Base-by-base conservation (phyloP, 2,329 filamentous ascomycete genomes). In the Dactylonectria macrodidyma region DNA sequence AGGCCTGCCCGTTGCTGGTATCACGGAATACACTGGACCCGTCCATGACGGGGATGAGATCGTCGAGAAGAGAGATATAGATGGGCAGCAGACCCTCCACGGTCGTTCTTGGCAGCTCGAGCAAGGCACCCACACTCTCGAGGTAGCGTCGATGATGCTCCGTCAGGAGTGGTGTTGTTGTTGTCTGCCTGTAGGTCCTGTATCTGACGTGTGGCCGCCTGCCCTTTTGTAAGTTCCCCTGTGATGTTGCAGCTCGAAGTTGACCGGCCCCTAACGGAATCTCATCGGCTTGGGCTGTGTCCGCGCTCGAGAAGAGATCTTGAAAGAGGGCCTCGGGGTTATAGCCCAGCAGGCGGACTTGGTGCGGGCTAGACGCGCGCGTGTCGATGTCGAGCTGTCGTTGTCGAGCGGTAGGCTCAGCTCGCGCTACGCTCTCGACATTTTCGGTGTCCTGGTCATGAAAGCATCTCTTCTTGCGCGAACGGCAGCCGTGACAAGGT, bases 1-100 rank as follows among this genome's bases (percentile, higher is more conserved):
- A 77, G 12, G 70, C 52, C 6, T 70, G 52, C 1, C 72, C 73
- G 16, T 68, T 68, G 50, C 66, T 68, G 33, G 62, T 51, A 52
- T 68, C 59, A 10, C 66, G 63, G n/a, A 68, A 56, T 1, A 68
- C 36, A n/a, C 36, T 59, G 12, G 58, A 33, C 2, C 47, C 63
- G 11, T 68, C 66, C 36, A 68, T 65, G 24, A 68, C 24, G 1
- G 66, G 66, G 3, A 68, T 66, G 1, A 68, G 50, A n/a, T 68
- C 66, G 24, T 68, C 63, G 4, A 68, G 56, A 19, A 66, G 59
- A 3, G 66, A 63, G 19, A 62, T 66, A 8, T 68, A 68, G 12
- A 66, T 62, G 1, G 66, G 63, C 2, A 68, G 7, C 9, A 68
- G 63, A 14, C 46, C 63, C n/a, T 68, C 66, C 5, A 48, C 48